These are phyloP conservation scores for Bromus sterilis DNA, from an alignment of 176 grass and related monocot genomes.

Conservation along the genomic window DNA sequence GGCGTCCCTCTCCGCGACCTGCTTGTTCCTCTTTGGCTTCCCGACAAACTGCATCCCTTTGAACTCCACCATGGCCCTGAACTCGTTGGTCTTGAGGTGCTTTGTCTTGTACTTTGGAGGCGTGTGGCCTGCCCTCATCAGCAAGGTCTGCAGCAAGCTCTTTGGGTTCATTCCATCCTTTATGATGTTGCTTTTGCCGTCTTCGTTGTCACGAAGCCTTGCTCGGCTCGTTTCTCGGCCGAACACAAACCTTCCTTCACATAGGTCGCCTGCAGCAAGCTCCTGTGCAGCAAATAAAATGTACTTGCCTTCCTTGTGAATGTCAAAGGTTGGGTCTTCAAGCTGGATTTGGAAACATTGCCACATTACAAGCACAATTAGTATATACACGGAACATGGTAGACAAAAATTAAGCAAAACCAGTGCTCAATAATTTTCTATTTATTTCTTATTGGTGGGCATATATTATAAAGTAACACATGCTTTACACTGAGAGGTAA, in stretches of 20 bases:
- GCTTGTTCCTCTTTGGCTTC: slow-evolving; percentile 92
- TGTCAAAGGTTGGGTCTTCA: slow-evolving; percentile 62
- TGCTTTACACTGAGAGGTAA: not conserved
- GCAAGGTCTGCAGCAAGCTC: slow-evolving; percentile 81
- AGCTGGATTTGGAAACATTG: slow-evolving; percentile 46
- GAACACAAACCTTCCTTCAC: slow-evolving; percentile 93
- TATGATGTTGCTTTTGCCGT: slow-evolving; percentile 42
- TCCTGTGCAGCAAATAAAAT: slow-evolving; percentile 82
- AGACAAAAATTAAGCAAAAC: not conserved
- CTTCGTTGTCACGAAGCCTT: slow-evolving; percentile 22
- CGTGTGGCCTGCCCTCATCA: slow-evolving; percentile 83
- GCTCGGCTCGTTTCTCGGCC: slow-evolving; percentile 57
- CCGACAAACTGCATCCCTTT: slow-evolving; percentile 96
- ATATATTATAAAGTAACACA: not conserved
- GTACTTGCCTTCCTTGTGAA: slow-evolving; percentile 93
- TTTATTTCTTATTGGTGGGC: not conserved
- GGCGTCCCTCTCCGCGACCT: slow-evolving; percentile 82
- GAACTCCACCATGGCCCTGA: slow-evolving; percentile 89
- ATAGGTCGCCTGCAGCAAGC: slow-evolving; percentile 79
- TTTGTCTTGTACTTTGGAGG: slow-evolving; percentile 95
- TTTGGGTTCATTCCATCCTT: slow-evolving; percentile 80
- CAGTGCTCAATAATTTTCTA: not conserved
- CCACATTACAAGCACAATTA: not conserved
- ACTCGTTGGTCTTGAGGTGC: slow-evolving; percentile 94
- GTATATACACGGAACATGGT: not conserved